A percentile compares a stretch with the other conserved stretches of the same genome.
Conservation (phyloP, 2,329 filamentous ascomycete species). For the Hypoxylon sp. region DNA sequence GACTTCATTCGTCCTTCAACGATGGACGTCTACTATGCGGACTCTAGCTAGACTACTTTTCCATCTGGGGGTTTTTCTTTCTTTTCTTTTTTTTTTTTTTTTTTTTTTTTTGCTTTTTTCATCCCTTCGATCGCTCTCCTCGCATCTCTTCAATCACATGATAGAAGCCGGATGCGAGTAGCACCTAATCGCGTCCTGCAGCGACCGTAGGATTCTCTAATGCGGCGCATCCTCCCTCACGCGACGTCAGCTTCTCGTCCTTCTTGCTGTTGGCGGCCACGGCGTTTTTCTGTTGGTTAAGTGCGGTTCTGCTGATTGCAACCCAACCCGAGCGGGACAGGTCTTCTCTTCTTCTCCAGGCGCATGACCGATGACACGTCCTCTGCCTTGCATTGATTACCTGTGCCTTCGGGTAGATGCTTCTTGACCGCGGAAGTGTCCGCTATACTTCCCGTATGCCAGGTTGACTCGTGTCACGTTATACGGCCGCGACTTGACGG, state of each 20-base stretch:
- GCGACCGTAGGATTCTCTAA: constrained; percentile 28
- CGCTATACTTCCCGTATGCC: constrained; percentile 38
- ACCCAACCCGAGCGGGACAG: constrained; percentile 25
- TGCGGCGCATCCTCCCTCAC: constrained; percentile 24
- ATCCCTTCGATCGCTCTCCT: background rate
- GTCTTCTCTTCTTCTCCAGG: constrained; percentile 18
- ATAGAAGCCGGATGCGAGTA: constrained; percentile 30
- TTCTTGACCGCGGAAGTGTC: constrained; percentile 39
- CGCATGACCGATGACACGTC: constrained; percentile 17
- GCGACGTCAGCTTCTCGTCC: constrained; percentile 23
- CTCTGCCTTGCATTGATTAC: constrained; percentile 32
- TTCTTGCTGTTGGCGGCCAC: constrained; percentile 12
- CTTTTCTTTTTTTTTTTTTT: too few relatives aligned
- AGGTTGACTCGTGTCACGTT: constrained; percentile 34
- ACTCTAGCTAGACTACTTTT: too few relatives aligned
- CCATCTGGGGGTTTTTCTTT: too few relatives aligned
- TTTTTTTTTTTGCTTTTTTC: background rate
- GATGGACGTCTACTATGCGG: background rate
- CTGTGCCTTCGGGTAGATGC: constrained; percentile 37
- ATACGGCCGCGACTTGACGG: constrained; percentile 36
- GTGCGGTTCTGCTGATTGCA: constrained; percentile 17
- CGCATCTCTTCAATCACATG: constrained; percentile 30
- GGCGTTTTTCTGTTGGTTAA: constrained; percentile 25
- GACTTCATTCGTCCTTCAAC: background rate
- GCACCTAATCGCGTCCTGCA: constrained; percentile 15